A percentile compares a stretch with the other conserved stretches of the same genome.
Conservation (phyloP, 2,329 filamentous ascomycete species). For the Knufia petricola region DNA sequence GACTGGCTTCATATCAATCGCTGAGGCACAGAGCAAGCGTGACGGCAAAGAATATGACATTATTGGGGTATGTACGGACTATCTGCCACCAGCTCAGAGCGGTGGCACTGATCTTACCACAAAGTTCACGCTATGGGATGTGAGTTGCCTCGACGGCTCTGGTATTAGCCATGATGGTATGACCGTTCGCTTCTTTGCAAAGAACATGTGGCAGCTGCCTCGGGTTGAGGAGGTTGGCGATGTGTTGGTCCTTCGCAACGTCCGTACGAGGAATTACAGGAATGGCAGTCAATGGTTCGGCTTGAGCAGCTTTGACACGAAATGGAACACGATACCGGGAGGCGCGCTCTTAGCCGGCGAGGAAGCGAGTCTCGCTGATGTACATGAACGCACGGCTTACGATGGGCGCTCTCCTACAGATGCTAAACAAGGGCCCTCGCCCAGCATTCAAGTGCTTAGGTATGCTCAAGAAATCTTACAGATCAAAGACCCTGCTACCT, state of each 20-base stretch:
- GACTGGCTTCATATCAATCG: conserved; percentile 30
- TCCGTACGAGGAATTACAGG: conserved; percentile 40
- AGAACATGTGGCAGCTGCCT: conserved; percentile 35
- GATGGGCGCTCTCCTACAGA: not conserved
- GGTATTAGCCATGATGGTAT: conserved; percentile 31
- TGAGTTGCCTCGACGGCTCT: conserved; percentile 35
- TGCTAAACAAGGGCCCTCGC: not conserved
- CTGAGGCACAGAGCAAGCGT: not conserved
- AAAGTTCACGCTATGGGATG: conserved; percentile 52
- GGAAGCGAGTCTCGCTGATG: conserved; percentile 6
- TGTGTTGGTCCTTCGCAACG: conserved; percentile 52
- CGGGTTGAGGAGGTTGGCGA: conserved; percentile 45
- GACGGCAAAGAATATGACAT: conserved; percentile 32
- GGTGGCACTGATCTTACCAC: conserved; percentile 51
- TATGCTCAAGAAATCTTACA: conserved; percentile 19
- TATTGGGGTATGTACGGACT: conserved; percentile 62
- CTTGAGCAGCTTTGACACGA: conserved; percentile 8
- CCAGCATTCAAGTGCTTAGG: conserved; percentile 12
- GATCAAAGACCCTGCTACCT: conserved; percentile 13
- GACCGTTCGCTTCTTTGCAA: conserved; percentile 53
- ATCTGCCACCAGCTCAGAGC: conserved; percentile 44
- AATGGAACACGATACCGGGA: conserved; percentile 12
- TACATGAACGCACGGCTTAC: conserved; percentile 10
- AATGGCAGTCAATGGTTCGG: conserved; percentile 6
- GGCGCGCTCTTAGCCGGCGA: conserved; percentile 9